Percentiles rank a stretch among this genome's conserved stretches.
Evolutionary conservation across 2,329 filamentous ascomycete genomes (phyloP).

Genomic region (Botryosphaeria dothidea): DNA sequence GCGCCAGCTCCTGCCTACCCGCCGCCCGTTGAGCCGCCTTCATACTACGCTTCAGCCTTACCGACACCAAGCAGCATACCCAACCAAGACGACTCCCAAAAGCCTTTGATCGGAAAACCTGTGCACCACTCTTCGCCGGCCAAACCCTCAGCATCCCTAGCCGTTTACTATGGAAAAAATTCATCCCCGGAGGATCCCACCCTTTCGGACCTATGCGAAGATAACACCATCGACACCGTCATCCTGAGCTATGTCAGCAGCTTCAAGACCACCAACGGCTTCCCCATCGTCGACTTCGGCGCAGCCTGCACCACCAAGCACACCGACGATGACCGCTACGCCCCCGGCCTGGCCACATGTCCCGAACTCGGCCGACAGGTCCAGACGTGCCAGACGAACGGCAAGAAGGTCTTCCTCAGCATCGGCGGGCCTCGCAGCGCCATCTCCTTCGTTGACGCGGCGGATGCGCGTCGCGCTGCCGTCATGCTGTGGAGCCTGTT

Average conservation of each 20-base stretch:
- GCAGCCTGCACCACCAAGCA: neutral
- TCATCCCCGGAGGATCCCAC: slow-evolving; percentile 4
- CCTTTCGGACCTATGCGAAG: neutral
- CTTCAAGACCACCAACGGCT: slow-evolving; percentile 12
- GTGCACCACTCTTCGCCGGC: neutral
- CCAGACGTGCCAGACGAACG: slow-evolving; percentile 1
- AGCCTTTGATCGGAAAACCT: neutral
- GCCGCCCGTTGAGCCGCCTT: neutral
- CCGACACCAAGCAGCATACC: neutral
- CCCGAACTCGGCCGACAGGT: slow-evolving; percentile 10
- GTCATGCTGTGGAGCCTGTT: slow-evolving; percentile 17
- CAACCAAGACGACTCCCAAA: neutral
- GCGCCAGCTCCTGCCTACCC: neutral
- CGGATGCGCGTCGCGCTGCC: slow-evolving; percentile 15
- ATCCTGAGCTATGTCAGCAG: slow-evolving; percentile 9
- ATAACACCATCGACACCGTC: neutral
- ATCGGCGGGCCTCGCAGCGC: neutral
- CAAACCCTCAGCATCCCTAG: neutral
- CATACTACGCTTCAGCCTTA: neutral
- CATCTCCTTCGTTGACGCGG: slow-evolving; percentile 2
- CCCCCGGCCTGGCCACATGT: slow-evolving; percentile 11
- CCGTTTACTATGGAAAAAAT: neutral
- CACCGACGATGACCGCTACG: neutral
- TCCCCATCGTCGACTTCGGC: slow-evolving; percentile 17
- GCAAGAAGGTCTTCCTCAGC: slow-evolving; percentile 18